Base-by-base conservation (phyloP, 1,139 yeast genomes). In the Blastobotrys indianensis region DNA sequence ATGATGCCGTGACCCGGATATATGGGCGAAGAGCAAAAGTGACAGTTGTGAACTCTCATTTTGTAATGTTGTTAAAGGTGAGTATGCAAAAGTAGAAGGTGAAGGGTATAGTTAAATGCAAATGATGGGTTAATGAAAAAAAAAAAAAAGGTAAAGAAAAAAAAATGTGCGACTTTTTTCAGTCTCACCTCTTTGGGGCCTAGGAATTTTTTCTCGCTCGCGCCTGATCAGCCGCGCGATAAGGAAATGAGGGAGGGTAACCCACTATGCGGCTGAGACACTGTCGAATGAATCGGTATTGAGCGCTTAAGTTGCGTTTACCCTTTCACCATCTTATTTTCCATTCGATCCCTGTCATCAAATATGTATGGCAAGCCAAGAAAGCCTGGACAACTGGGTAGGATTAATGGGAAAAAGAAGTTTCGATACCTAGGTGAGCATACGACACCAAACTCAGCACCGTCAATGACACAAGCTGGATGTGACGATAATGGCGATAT, bases 1-100 rank as follows among this genome's bases (percentile, higher is more conserved):
- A 86, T 85, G 65, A 94, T 88, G 54, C 99, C 99, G 64, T 92
- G 97, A 51, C 95, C 90, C 42, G 98, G 98, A 61, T 57, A 57
- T 39, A 56, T 54, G 45, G 98, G 98, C 23, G 96, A 85, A 29
- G 97, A 90, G 72, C 98, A 92, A 70, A 92, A 92, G 69, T 92
- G 97, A 64, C 98, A 92, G 58, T 85, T 82, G 66, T 86, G 80
- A 46, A 92, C 82, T 79, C 98, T 85, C 98, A 92, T 90, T 38
- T 39, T 46, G 46, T 32, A 49, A 48, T 37, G 41, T 40, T 34
- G 13, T 17, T 30, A 11, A 17, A 25, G 37, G 17, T 34, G 25
- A 9, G 25, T 7, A 20, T 4, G 7, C 7, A 20, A 20, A 20
- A 20, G 7, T 20, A 20, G 25, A 20, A 20, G 25, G 25, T 20